Conservation (phyloP, 2,329 filamentous ascomycete genomes). For the Clonostachys rhizophaga region DNA sequence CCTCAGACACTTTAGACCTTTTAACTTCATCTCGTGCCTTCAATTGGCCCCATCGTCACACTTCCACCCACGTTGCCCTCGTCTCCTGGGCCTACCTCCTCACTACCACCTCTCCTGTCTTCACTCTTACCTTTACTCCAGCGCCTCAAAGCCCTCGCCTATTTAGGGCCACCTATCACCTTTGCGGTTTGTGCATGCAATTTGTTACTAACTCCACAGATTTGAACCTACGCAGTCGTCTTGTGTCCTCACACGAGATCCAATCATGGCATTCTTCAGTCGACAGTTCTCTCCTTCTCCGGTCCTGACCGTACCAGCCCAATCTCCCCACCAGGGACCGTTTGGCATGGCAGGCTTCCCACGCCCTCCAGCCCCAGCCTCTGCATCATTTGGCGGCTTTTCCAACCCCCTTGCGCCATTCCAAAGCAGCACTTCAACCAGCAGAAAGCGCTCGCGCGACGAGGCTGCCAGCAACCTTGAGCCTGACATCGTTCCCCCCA, state of each 20-base stretch:
- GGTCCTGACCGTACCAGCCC: constrained; percentile 32
- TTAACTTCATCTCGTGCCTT: too few relatives aligned
- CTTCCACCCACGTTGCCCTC: too few relatives aligned
- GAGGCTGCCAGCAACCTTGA: constrained; percentile 67
- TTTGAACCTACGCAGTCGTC: background rate
- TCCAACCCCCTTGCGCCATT: background rate
- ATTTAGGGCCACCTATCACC: too few relatives aligned
- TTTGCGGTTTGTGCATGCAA: constrained; percentile 4
- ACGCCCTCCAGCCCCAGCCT: constrained; percentile 11
- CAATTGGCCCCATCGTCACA: too few relatives aligned
- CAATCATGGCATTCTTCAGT: constrained; percentile 34
- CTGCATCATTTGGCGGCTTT: constrained; percentile 14
- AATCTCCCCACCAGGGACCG: constrained; percentile 22
- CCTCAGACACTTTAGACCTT: too few relatives aligned
- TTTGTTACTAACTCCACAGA: constrained; percentile 1
- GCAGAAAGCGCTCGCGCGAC: constrained; percentile 73
- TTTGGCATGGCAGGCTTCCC: constrained; percentile 21
- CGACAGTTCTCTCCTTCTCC: constrained; percentile 37
- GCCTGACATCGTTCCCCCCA: constrained; percentile 41
- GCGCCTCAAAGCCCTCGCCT: too few relatives aligned
- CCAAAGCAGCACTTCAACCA: constrained; percentile 21
- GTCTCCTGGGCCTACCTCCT: too few relatives aligned
- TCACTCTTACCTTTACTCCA: too few relatives aligned
- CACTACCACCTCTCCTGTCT: too few relatives aligned
- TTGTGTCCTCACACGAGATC: background rate